Conservation (phyloP, 1,284 basidiomycete species). For the Xerocomus nothofagi region DNA sequence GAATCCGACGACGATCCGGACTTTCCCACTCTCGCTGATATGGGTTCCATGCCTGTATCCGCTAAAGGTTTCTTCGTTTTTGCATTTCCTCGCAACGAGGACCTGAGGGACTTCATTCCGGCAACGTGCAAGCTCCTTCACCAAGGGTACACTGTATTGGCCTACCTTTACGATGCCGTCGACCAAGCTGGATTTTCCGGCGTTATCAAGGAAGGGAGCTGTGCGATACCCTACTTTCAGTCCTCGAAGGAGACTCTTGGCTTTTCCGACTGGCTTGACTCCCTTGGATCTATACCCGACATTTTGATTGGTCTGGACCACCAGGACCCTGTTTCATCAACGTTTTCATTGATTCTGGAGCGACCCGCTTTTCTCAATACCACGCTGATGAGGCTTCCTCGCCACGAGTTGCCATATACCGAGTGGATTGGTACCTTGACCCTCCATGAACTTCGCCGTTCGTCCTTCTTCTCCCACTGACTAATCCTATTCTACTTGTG, state of each 20-base stretch:
- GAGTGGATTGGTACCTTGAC: constrained; percentile 67
- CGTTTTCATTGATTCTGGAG: constrained; percentile 19
- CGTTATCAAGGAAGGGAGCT: constrained; percentile 8
- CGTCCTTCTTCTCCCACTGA: constrained; percentile 10
- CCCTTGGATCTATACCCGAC: constrained; percentile 25
- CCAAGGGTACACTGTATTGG: constrained; percentile 37
- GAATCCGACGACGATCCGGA: background rate
- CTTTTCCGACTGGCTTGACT: constrained; percentile 23
- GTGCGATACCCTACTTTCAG: constrained; percentile 23
- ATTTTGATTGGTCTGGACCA: constrained; percentile 39
- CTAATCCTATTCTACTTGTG: constrained; percentile 4
- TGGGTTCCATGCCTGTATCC: constrained; percentile 2
- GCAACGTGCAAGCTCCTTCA: constrained; percentile 47
- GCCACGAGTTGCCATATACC: constrained; percentile 50
- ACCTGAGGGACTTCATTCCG: constrained; percentile 43
- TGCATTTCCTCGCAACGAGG: constrained; percentile 40
- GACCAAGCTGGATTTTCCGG: constrained; percentile 2
- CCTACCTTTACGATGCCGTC: constrained; percentile 36
- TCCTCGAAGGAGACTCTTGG: constrained; percentile 8
- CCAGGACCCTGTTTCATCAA: constrained; percentile 24
- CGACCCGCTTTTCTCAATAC: constrained; percentile 22
- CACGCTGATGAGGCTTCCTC: constrained; percentile 51
- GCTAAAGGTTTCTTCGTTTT: constrained; percentile 35
- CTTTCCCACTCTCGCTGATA: background rate
- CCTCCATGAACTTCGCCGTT: constrained; percentile 41